A percentile compares a stretch with the other conserved stretches of the same genome.
These are phyloP conservation scores for Cladosporium sp. DNA, from an alignment of 2,329 filamentous ascomycete genomes.

Conservation along the genomic window DNA sequence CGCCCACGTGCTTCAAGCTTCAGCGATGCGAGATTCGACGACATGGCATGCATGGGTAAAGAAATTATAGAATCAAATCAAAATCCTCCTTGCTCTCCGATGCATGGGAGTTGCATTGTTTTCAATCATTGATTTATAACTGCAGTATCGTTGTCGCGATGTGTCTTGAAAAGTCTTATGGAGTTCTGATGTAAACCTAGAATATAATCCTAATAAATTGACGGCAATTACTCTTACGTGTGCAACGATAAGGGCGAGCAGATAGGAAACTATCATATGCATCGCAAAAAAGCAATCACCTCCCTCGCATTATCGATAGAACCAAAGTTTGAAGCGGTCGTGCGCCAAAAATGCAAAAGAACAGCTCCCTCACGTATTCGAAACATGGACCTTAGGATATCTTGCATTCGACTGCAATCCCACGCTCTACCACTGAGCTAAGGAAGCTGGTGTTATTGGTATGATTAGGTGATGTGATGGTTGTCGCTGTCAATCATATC, in stretches of 20 bases:
- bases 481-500: rapidly evolving
- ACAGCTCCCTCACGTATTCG: slow-evolving; percentile 18
- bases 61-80: neutral
- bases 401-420: slow-evolving; percentile 19
- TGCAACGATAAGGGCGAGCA: neutral
- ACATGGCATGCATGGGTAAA: neutral
- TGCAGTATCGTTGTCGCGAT: neutral
- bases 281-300: neutral
- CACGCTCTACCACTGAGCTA: slow-evolving; percentile 22
- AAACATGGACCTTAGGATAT: slow-evolving; percentile 20
- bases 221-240: no score
- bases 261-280: neutral
- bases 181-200: neutral
- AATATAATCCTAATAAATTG: neutral
- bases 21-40: neutral
- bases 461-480: neutral
- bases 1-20: neutral
- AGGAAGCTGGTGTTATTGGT: slow-evolving; percentile 6
- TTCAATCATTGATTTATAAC: neutral
- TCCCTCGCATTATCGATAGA: neutral
- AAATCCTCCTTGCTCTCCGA: neutral
- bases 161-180: neutral
- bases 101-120: neutral
- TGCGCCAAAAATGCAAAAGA: slow-evolving; percentile 1
- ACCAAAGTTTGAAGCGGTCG: no score